Evolutionary conservation across 75 land plant genomes (phyloP).

Genomic region (Adiantum capillusveneris): DNA sequence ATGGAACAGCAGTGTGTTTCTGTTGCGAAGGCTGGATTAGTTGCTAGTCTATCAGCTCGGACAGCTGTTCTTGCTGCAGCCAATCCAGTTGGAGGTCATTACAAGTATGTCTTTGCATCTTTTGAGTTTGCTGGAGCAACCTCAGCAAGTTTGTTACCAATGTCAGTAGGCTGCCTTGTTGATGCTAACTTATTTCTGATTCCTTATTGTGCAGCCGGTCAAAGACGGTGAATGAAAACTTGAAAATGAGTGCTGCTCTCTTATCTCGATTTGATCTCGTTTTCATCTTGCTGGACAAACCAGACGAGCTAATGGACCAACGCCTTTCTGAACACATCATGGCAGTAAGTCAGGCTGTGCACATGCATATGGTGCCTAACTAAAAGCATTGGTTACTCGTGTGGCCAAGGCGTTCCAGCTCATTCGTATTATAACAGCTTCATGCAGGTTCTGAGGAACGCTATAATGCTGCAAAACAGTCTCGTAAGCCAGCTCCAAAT

Average conservation of each 20-base stretch:
- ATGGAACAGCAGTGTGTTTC: constrained; percentile 99
- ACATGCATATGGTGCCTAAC: too few relatives aligned
- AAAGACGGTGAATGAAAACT: constrained; percentile 96
- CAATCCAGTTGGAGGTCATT: constrained; percentile 98
- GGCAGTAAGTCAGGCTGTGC: constrained; percentile 78
- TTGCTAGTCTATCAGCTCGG: constrained; percentile 94
- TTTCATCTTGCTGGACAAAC: constrained; percentile 83
- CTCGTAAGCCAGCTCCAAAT: constrained; percentile 18
- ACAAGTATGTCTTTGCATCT: constrained; percentile 48
- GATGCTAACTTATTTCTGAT: too few relatives aligned
- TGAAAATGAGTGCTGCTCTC: constrained; percentile 93
- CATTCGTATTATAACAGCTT: too few relatives aligned
- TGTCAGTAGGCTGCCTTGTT: too few relatives aligned
- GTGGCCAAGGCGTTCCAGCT: too few relatives aligned
- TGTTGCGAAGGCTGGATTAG: constrained; percentile 96
- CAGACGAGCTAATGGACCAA: constrained; percentile 80
- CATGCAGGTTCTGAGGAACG: constrained; percentile 60
- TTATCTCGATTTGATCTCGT: constrained; percentile 90
- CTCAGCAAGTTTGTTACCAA: too few relatives aligned
- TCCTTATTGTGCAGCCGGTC: constrained; percentile 69
- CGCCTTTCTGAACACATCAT: constrained; percentile 85
- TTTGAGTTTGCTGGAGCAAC: too few relatives aligned
- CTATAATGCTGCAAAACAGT: constrained; percentile 44
- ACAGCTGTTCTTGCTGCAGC: constrained; percentile 95
- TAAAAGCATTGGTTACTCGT: too few relatives aligned